phyloP scores from a whole-genome alignment of 768 basidiomycete genomes.

The Gymnopilus junonius region DNA sequence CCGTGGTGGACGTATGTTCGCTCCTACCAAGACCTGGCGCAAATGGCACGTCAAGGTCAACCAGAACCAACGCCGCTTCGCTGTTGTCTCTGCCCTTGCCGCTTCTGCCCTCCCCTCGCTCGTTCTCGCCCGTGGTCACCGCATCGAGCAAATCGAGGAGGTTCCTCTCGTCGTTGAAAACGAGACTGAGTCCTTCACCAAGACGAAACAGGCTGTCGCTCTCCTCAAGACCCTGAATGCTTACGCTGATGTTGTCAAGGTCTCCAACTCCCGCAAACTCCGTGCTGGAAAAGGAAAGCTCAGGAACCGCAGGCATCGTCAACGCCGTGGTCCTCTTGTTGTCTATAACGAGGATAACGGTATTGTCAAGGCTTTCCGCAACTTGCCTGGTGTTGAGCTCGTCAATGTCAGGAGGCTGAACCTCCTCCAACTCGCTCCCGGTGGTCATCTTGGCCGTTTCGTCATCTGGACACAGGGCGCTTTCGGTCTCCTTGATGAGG shows the following conservation, averaged over 20 bases:
- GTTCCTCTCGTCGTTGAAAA: constrained; percentile 90
- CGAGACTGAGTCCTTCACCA: constrained; percentile 83
- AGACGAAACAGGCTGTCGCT: constrained; percentile 96
- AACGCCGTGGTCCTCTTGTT: constrained; percentile 95
- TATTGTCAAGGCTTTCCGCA: constrained; percentile 98
- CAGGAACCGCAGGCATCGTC: constrained; percentile 95
- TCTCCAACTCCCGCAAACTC: constrained; percentile 95
- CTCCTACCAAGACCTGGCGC: constrained; percentile 99
- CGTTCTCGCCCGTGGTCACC: constrained; percentile 98
- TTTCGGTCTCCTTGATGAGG: constrained; percentile 89
- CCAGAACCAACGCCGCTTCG: constrained; percentile 99
- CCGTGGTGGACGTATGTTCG: constrained; percentile 99
- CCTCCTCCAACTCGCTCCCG: constrained; percentile 98
- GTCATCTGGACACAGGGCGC: constrained; percentile 99
- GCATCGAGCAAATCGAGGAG: constrained; percentile 96
- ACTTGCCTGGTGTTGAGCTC: constrained; percentile 97
- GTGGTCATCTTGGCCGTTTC: constrained; percentile 99
- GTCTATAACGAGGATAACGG: constrained; percentile 98
- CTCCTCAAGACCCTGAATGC: constrained; percentile 91
- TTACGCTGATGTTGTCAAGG: constrained; percentile 93
- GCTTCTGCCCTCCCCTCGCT: constrained; percentile 98
- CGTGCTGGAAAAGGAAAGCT: constrained; percentile 98
- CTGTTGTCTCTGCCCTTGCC: constrained; percentile 95
- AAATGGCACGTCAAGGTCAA: constrained; percentile 99
- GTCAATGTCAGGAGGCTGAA: constrained; percentile 94